Evolutionary conservation across 1,284 basidiomycete genomes (phyloP), one percentile per base, ranked within the genome.

Genomic region (Cryptococcus deneoformans): DNA sequence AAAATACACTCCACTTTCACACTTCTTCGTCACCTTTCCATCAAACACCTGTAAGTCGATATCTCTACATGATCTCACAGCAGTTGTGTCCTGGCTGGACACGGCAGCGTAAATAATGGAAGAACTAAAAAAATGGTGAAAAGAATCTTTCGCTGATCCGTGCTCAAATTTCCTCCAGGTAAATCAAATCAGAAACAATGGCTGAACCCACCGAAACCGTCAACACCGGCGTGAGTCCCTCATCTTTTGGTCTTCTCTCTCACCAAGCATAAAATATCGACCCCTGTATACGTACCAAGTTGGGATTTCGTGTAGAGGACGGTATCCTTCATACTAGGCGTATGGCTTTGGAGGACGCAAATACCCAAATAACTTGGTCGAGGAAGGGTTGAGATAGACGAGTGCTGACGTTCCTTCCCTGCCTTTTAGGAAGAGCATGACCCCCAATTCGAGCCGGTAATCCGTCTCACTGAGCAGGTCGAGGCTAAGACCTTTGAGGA

Each of bases 401-500:
- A 24, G 1, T 43, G n/a, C 46, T 46, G 45, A n/a, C 39, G 6
- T 12, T 36, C 11, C 8, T 29, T 5, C 6, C 29, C 34, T 29
- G 29, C 29, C 29, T 29, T 29, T 16, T 45, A 69, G 63, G 71
- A 94, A 75, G 90, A 94, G 80, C 77, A 84, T 79, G 91, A 95
- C 79, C 86, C 86, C 66, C 90, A 95, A 67, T 99, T 92, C 78
- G 94, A 98, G 81, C 95, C 96, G 49, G 91, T 99, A 63, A 88
- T 97, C 82, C 91, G 87, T 81, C 89, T 99, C 78, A 96, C 92
- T n/a, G 76, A 79, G 65, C 87, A 92, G 76, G 90, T 99, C 63
- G 91, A 94, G 75, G 87, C 87, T 57, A 95, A 95, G 85, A 99
- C 96, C 8, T 81, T 85, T 75, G 96, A 99, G 79, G 96, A 99